Evolutionary conservation across 371 early-diverging fungal genomes (phyloP), one percentile per base, ranked within the genome.

Genomic region (Batrachochytrium dendrobatidis): DNA sequence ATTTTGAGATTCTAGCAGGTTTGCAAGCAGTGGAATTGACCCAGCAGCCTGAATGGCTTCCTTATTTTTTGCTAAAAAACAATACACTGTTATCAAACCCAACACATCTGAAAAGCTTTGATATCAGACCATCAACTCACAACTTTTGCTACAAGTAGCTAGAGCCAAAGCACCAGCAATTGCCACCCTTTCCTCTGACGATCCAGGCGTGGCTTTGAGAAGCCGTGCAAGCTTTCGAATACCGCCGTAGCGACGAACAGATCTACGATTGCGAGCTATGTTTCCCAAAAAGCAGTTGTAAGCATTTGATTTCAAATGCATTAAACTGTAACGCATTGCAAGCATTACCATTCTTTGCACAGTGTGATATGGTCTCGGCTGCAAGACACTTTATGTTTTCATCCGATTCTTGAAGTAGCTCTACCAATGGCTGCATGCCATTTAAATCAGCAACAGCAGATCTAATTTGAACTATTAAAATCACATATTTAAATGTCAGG

Each of bases 321-420:
- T n/a, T n/a, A n/a, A n/a, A n/a, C n/a, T n/a, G n/a, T n/a, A n/a
- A n/a, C n/a, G n/a, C n/a, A n/a, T n/a, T n/a, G n/a, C n/a, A 30
- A 50, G 32, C 53, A 3, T 60, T 63, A 73, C 77, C 73, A 56
- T 80, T 79, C 56, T 75, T 74, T 2, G 82, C 80, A 59, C 80
- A 80, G 52, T 80, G 70, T 3, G 82, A 74, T 46, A 82, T 79
- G 6, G 79, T 80, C 58, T 79, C 76, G 3, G 82, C 82, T 0
- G 82, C 80, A 12, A 82, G 67, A 53, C 82, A 79, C 54, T 76
- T 77, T 39, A 79, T 59, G 53, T 76, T 74, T 54, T 74, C 70
- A 53, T 75, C 72, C 1, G 66, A 57, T 55, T 80, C 80, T 1
- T 65, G 58, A 5, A 82, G 61, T 10, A 80, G 70, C 44, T 75